These are phyloP conservation scores for Coniferiporia sulphurascens DNA, from an alignment of 1,284 basidiomycete genomes.

Conservation along the genomic window DNA sequence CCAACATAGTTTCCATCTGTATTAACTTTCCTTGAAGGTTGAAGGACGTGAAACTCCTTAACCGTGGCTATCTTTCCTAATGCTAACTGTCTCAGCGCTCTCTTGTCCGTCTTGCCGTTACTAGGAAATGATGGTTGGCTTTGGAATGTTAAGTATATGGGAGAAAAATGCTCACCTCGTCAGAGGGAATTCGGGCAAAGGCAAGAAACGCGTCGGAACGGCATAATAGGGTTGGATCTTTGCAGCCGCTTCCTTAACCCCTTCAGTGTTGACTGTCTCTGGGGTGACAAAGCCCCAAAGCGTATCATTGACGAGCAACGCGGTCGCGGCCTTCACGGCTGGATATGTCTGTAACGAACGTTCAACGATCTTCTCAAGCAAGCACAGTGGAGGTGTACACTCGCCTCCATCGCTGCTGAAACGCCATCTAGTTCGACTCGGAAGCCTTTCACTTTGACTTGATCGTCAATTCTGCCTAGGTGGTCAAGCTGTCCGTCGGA, in stretches of 20 bases:
- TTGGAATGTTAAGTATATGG: slow-evolving; percentile 1
- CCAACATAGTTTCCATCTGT: neutral
- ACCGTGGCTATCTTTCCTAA: slow-evolving; percentile 24
- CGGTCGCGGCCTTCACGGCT: slow-evolving; percentile 43
- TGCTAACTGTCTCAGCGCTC: slow-evolving; percentile 41
- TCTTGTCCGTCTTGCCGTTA: slow-evolving; percentile 51
- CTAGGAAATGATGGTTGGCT: slow-evolving; percentile 23
- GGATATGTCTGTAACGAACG: slow-evolving; percentile 34
- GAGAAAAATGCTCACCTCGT: slow-evolving; percentile 36
- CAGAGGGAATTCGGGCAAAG: slow-evolving; percentile 42
- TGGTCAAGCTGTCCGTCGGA: slow-evolving; percentile 48
- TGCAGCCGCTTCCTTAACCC: slow-evolving; percentile 38
- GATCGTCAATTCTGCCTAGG: slow-evolving; percentile 53
- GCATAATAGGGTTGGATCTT: slow-evolving; percentile 57
- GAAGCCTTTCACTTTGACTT: slow-evolving; percentile 56
- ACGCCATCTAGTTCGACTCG: slow-evolving; percentile 59
- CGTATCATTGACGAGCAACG: slow-evolving; percentile 45
- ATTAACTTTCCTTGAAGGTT: slow-evolving; percentile 12
- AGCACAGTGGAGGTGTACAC: slow-evolving; percentile 4
- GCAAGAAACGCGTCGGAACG: slow-evolving; percentile 43
- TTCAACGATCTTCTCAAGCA: slow-evolving; percentile 9
- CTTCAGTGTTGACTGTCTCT: slow-evolving; percentile 32
- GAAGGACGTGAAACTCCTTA: slow-evolving; percentile 14
- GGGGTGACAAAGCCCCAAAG: slow-evolving; percentile 55
- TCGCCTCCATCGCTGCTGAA: slow-evolving; percentile 51